phyloP scores from a whole-genome alignment of 805 yeast species.

The Zygoascus tannicola region DNA sequence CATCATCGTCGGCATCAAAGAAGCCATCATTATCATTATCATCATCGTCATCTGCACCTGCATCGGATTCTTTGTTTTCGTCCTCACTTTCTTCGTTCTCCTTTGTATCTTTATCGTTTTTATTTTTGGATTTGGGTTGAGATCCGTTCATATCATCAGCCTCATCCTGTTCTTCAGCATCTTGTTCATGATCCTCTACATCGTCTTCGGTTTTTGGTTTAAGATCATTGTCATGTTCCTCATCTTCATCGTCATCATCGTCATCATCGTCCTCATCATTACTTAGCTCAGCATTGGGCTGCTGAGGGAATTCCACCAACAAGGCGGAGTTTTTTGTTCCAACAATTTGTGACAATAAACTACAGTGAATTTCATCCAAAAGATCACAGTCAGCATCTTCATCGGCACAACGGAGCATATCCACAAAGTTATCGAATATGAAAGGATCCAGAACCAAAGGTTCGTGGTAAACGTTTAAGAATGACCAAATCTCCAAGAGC shows the following conservation, averaged over 20 bases:
- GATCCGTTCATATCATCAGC: background rate
- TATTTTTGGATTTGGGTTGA: background rate
- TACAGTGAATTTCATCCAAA: conserved; percentile 61
- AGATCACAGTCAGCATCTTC: conserved; percentile 40
- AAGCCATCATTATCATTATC: conserved; percentile 18
- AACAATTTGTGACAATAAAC: conserved; percentile 48
- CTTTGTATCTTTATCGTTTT: too few species aligned
- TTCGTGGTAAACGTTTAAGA: conserved; percentile 58
- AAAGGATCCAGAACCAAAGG: conserved; percentile 60
- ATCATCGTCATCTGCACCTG: conserved; percentile 20
- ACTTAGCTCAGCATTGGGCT: conserved; percentile 26
- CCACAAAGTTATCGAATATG: conserved; percentile 69
- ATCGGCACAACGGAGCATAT: conserved; percentile 44
- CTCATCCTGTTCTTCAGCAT: conserved; percentile 14
- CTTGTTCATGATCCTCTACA: conserved; percentile 14
- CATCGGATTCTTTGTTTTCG: conserved; percentile 23
- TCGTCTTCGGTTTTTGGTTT: conserved; percentile 6
- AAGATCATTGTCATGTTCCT: conserved; percentile 11
- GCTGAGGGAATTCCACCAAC: conserved; percentile 24
- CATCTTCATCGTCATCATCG: conserved; percentile 16
- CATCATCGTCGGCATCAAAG: conserved; percentile 27
- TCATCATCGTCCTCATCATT: conserved; percentile 26
- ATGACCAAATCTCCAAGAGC: conserved; percentile 59
- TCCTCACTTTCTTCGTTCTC: conserved; percentile 23
- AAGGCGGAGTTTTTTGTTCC: conserved; percentile 34